phyloP scores from a whole-genome alignment of 768 basidiomycete genomes.

The Hypholoma sublateritium region DNA sequence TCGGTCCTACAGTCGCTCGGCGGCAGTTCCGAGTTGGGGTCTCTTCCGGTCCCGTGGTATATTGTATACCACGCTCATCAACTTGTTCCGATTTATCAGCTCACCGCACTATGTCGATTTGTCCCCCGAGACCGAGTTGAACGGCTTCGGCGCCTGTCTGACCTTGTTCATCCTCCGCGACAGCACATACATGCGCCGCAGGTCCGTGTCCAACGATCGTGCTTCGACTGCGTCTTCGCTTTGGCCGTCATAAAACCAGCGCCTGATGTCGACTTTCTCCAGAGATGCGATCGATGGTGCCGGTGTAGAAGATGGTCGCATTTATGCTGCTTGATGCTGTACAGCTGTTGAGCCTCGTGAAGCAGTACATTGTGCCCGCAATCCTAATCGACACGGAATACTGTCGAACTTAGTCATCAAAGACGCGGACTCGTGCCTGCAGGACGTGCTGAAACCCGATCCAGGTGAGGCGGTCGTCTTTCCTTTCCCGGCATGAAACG shows the following conservation, averaged over 20 bases:
- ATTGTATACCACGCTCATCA: constrained; percentile 88
- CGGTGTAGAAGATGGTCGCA: constrained; percentile 95
- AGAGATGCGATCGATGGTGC: constrained; percentile 94
- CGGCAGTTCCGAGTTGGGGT: constrained; percentile 61
- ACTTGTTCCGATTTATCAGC: constrained; percentile 80
- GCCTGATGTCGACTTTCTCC: constrained; percentile 68
- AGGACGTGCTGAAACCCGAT: constrained; percentile 81
- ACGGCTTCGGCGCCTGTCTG: constrained; percentile 29
- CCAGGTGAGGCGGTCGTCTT: constrained; percentile 59
- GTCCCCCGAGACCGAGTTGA: constrained; percentile 16
- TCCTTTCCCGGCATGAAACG: constrained; percentile 1
- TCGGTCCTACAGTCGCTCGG: constrained; percentile 73
- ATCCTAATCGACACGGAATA: constrained; percentile 73
- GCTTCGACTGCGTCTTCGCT: constrained; percentile 32
- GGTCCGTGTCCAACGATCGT: constrained; percentile 25
- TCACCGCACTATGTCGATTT: constrained; percentile 28
- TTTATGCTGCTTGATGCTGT: constrained; percentile 87
- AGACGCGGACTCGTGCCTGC: constrained; percentile 74
- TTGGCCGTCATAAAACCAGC: constrained; percentile 63
- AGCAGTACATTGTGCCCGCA: constrained; percentile 59
- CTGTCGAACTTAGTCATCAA: constrained; percentile 84
- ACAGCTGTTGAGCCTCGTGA: constrained; percentile 68
- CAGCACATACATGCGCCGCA: constrained; percentile 37
- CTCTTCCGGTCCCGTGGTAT: constrained; percentile 85
- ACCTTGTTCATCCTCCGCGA: constrained; percentile 41